Conservation (phyloP, 371 early-diverging fungal species). For the Umbelopsis sp. region DNA sequence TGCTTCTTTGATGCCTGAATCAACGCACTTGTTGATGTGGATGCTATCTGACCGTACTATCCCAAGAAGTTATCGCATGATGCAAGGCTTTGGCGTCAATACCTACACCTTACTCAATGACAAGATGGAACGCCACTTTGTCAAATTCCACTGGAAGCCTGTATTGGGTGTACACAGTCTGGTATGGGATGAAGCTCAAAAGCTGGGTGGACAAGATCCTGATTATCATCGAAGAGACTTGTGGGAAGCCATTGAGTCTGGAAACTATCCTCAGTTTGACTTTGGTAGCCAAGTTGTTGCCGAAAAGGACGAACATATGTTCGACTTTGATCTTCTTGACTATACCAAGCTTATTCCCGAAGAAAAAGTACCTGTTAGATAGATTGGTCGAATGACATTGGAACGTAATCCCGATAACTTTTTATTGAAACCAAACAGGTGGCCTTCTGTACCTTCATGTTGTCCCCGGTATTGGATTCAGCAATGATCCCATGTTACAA, state of each 20-base stretch:
- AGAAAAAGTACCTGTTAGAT: slow-evolving; percentile 62
- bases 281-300: slow-evolving; percentile 51
- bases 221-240: slow-evolving; percentile 57
- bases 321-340: slow-evolving; percentile 56
- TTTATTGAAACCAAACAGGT: slow-evolving; percentile 84
- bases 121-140: slow-evolving; percentile 41
- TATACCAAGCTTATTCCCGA: slow-evolving; percentile 50
- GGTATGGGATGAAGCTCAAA: slow-evolving; percentile 54
- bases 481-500: slow-evolving; percentile 77
- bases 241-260: slow-evolving; percentile 45
- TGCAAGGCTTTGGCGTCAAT: slow-evolving; percentile 33
- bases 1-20: slow-evolving; percentile 47
- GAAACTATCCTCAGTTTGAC: slow-evolving; percentile 57
- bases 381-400: slow-evolving; percentile 74
- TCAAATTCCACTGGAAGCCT: slow-evolving; percentile 61
- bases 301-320: slow-evolving; percentile 44
- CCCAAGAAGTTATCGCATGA: slow-evolving; percentile 37
- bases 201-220: slow-evolving; percentile 51
- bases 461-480: slow-evolving; percentile 77
- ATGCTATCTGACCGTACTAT: slow-evolving; percentile 50
- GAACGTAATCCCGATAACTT: slow-evolving; percentile 79
- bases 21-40: slow-evolving; percentile 49
- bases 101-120: slow-evolving; percentile 38
- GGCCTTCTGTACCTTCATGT: slow-evolving; percentile 76
- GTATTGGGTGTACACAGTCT: slow-evolving; percentile 44